phyloP scores from a whole-genome alignment of 2,329 filamentous ascomycete species.

The Aspergillus awamori region DNA sequence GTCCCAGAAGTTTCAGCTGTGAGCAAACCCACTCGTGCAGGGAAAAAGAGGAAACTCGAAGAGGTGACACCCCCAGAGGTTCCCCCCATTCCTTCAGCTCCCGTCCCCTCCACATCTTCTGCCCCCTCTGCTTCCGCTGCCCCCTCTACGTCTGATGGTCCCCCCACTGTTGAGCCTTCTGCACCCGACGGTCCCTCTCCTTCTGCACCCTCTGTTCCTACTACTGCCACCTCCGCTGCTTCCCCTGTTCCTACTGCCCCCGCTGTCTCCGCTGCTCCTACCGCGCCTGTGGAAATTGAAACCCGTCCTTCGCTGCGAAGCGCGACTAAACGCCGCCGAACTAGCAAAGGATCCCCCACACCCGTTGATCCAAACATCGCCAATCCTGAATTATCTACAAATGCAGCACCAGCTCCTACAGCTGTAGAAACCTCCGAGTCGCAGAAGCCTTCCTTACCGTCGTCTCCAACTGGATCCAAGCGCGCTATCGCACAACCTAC shows the following conservation, averaged over 20 bases:
- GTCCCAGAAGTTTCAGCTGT: conserved; percentile 14
- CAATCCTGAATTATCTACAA: conserved; percentile 46
- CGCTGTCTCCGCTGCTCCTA: conserved; percentile 1
- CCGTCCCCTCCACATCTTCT: background rate
- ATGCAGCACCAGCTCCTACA: conserved; percentile 39
- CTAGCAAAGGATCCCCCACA: conserved; percentile 34
- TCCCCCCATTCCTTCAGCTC: conserved; percentile 4
- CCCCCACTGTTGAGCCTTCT: background rate
- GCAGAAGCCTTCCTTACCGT: conserved; percentile 25
- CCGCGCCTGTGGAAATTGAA: conserved; percentile 22
- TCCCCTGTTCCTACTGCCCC: background rate
- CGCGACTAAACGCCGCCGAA: conserved; percentile 44
- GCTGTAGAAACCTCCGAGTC: conserved; percentile 26
- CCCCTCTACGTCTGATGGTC: background rate
- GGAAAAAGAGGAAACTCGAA: conserved; percentile 60
- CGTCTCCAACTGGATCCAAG: conserved; percentile 30
- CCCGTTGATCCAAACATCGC: conserved; percentile 30
- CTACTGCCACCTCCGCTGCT: background rate
- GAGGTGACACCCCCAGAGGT: conserved; percentile 41
- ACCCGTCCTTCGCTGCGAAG: conserved; percentile 32
- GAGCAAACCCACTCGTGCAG: conserved; percentile 21
- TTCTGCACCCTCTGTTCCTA: background rate
- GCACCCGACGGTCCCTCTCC: background rate
- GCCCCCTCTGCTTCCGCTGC: background rate
- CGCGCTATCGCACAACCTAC: conserved; percentile 22